phyloP scores from a whole-genome alignment of 1,284 basidiomycete species.

The Golubevia sp. region DNA sequence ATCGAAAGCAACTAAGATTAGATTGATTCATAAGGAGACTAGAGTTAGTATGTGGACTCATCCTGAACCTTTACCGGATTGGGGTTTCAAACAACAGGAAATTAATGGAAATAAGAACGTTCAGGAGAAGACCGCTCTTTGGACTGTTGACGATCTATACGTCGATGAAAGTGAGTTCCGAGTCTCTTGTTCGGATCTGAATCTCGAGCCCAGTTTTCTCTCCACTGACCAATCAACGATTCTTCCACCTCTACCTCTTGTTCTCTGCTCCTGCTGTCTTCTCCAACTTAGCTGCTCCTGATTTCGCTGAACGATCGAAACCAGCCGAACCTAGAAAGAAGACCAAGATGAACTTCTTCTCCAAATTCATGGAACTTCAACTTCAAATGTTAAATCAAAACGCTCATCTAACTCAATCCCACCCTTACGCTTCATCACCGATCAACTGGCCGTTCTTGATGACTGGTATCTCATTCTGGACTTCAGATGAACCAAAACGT shows the following conservation, averaged over 20 bases:
- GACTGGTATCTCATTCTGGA: slow-evolving; percentile 57
- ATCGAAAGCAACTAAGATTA: slow-evolving; percentile 42
- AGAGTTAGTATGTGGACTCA: slow-evolving; percentile 95
- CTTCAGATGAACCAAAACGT: slow-evolving; percentile 24
- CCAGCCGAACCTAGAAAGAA: slow-evolving; percentile 37
- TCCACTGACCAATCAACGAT: slow-evolving; percentile 54
- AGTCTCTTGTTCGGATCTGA: slow-evolving; percentile 44
- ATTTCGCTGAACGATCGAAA: slow-evolving; percentile 34
- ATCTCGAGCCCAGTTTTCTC: slow-evolving; percentile 54
- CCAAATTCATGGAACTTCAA: slow-evolving; percentile 56
- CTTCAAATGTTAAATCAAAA: slow-evolving; percentile 55
- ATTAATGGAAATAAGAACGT: slow-evolving; percentile 97
- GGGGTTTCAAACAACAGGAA: slow-evolving; percentile 96
- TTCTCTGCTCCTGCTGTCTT: not conserved
- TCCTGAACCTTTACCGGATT: slow-evolving; percentile 78
- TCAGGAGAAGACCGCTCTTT: slow-evolving; percentile 78
- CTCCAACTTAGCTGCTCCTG: slow-evolving; percentile 19
- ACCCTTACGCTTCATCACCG: slow-evolving; percentile 52
- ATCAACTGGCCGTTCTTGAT: slow-evolving; percentile 56
- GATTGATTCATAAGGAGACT: slow-evolving; percentile 79
- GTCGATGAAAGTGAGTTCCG: slow-evolving; percentile 70
- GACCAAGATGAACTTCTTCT: slow-evolving; percentile 38
- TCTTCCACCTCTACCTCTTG: not conserved
- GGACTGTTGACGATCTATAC: slow-evolving; percentile 85
- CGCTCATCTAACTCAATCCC: slow-evolving; percentile 41